Evolutionary conservation across 1,139 yeast genomes (phyloP).

Genomic region (Geotrichum siamense): DNA sequence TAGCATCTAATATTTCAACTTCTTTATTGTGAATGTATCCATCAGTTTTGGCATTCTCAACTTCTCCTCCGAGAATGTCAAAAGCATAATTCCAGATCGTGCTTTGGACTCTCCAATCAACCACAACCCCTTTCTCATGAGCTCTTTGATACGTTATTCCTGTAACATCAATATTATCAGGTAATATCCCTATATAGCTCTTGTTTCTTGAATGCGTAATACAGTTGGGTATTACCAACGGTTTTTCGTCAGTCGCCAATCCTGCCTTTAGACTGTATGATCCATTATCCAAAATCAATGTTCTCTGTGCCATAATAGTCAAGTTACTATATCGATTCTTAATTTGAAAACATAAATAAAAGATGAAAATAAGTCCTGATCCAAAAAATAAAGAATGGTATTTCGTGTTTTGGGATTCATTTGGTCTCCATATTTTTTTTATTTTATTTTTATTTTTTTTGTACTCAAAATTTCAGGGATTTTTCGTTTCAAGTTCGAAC

Average conservation of each 20-base stretch:
- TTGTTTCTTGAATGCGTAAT: constrained; percentile 63
- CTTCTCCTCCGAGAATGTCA: constrained; percentile 21
- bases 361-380: no score
- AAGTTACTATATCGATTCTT: no score
- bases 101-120: constrained; percentile 88
- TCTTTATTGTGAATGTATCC: not conserved
- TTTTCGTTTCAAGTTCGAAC: no score
- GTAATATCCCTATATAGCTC: constrained; percentile 50
- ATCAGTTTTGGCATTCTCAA: not conserved
- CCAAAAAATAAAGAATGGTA: no score
- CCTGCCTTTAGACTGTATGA: constrained; percentile 80
- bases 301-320: constrained; percentile 20
- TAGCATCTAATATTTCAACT: constrained; percentile 39
- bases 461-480: no score
- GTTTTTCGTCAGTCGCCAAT: constrained; percentile 36
- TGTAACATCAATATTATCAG: constrained; percentile 54
- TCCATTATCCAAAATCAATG: constrained; percentile 73
- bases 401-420: no score
- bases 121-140: constrained; percentile 73
- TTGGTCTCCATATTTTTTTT: no score
- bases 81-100: constrained; percentile 88
- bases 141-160: constrained; percentile 76
- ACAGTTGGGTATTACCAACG: constrained; percentile 58
- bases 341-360: no score
- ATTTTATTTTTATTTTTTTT: no score